Conservation (phyloP, 306 rosid species). For the Notholithocarpus densiflorus region DNA sequence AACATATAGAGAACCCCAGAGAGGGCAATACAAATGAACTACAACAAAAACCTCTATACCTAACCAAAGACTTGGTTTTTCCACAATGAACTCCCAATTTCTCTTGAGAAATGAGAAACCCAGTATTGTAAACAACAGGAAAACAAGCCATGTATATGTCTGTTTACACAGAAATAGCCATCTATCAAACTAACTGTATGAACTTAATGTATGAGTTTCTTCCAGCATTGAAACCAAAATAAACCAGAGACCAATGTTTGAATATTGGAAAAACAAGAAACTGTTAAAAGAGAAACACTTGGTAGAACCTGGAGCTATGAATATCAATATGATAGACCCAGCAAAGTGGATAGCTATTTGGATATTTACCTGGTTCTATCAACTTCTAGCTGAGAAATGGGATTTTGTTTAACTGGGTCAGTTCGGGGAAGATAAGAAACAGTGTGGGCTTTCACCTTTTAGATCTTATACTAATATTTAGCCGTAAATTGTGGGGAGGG, state of each 20-base stretch:
- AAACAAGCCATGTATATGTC: slow-evolving; percentile 66
- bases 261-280: slow-evolving; percentile 11
- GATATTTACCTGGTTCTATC: slow-evolving; percentile 29
- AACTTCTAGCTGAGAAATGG: background rate
- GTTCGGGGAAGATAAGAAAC: slow-evolving; percentile 6
- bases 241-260: slow-evolving; percentile 9
- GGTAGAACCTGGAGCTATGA: background rate
- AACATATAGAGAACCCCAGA: slow-evolving; percentile 24
- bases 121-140: slow-evolving; percentile 51
- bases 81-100: slow-evolving; percentile 29
- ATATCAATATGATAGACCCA: background rate
- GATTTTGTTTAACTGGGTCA: background rate
- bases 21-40: slow-evolving; percentile 38
- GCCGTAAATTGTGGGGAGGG: no score
- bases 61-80: slow-evolving; percentile 42
- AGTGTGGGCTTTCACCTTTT: background rate
- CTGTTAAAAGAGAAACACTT: slow-evolving; percentile 1
- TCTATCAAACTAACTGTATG: slow-evolving; percentile 18
- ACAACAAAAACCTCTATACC: slow-evolving; percentile 34
- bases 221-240: background rate
- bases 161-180: slow-evolving; percentile 7
- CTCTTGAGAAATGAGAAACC: slow-evolving; percentile 31
- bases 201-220: slow-evolving; percentile 14
- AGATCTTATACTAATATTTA: background rate
- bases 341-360: slow-evolving; percentile 9